phyloP scores from a whole-genome alignment of 1,139 yeast genomes.

The Lodderomyces elongisporus region DNA sequence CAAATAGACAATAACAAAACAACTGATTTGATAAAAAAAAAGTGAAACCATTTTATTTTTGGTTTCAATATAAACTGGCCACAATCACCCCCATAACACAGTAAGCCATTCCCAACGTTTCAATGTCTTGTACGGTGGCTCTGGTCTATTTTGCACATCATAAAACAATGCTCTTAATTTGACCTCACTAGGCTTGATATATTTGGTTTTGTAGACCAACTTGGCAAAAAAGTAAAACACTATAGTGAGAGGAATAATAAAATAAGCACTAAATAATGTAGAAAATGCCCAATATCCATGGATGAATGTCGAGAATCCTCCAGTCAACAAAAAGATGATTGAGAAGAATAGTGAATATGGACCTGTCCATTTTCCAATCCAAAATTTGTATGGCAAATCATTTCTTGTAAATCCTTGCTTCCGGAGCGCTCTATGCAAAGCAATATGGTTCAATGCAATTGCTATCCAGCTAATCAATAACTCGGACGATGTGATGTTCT shows the following conservation, averaged over 20 bases:
- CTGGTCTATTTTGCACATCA: constrained; percentile 34
- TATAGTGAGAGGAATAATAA: constrained; percentile 28
- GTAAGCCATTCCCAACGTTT: constrained; percentile 22
- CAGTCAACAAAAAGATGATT: constrained; percentile 28
- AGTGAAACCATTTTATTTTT: too few species aligned
- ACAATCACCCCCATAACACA: constrained; percentile 20
- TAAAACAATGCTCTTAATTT: constrained; percentile 26
- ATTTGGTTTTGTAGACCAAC: constrained; percentile 21
- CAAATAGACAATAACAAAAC: too few species aligned
- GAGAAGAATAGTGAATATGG: constrained; percentile 32
- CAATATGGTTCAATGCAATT: constrained; percentile 27
- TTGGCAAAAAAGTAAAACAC: constrained; percentile 27
- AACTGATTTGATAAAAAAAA: too few species aligned
- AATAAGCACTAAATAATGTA: constrained; percentile 31
- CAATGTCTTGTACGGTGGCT: constrained; percentile 23
- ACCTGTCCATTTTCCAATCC: constrained; percentile 23
- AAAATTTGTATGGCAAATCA: constrained; percentile 27
- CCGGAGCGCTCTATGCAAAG: constrained; percentile 28
- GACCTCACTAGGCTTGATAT: constrained; percentile 25
- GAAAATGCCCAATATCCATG: too few species aligned
- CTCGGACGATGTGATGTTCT: constrained; percentile 19
- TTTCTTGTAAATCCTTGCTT: constrained; percentile 33
- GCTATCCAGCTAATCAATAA: constrained; percentile 22
- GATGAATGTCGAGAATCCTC: constrained; percentile 35
- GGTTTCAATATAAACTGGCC: too few species aligned